These are phyloP conservation scores for Nicotiana knightiana DNA, from an alignment of 257 asterid species.

Conservation along the genomic window DNA sequence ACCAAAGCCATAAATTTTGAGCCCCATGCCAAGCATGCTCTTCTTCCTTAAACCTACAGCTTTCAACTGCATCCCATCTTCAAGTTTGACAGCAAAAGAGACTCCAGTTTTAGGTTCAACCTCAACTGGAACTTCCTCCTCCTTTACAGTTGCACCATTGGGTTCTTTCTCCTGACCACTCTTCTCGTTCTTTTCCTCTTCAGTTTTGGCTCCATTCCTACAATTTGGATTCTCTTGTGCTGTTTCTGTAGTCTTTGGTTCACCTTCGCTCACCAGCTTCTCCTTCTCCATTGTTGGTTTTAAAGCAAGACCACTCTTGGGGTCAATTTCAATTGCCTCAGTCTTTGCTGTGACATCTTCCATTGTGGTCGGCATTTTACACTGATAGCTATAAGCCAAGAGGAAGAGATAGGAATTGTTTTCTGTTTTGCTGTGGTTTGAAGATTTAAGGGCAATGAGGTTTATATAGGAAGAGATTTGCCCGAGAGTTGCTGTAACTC, in stretches of 20 bases:
- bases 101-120: conserved; percentile 56
- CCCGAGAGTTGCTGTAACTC: background rate
- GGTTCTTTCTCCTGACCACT: conserved; percentile 16
- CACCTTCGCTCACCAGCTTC: conserved; percentile 13
- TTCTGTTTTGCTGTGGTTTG: conserved; percentile 23
- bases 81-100: conserved; percentile 52
- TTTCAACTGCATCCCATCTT: conserved; percentile 47
- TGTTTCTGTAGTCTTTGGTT: background rate
- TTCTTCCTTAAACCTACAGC: conserved; percentile 71
- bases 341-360: conserved; percentile 32
- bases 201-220: conserved; percentile 16
- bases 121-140: conserved; percentile 47
- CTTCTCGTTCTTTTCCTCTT: conserved; percentile 22
- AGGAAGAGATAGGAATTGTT: background rate
- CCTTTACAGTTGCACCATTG: conserved; percentile 17
- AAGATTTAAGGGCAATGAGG: background rate
- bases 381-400: background rate
- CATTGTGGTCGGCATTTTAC: conserved; percentile 47
- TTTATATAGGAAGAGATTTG: conserved; percentile 27
- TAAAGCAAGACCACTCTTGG: conserved; percentile 29
- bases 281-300: conserved; percentile 21
- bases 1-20: conserved; percentile 70
- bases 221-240: conserved; percentile 22
- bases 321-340: conserved; percentile 39
- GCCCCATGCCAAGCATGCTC: conserved; percentile 65